Evolutionary conservation across 768 basidiomycete genomes (phyloP).

Genomic region (Pluteus cervinus): DNA sequence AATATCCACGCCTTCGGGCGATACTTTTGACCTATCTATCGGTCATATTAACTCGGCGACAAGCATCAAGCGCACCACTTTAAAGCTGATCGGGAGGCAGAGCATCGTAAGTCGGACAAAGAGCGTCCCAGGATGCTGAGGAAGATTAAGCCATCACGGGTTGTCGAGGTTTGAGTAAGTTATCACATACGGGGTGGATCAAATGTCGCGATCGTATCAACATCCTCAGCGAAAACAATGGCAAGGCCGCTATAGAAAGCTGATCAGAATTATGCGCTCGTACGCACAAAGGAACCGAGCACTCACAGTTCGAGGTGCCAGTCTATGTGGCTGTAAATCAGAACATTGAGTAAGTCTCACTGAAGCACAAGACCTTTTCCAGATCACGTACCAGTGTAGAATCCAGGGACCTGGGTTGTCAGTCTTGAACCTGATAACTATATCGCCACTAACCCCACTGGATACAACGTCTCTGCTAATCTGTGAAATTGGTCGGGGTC

Average conservation of each 20-base stretch:
- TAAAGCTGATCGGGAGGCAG: constrained; percentile 6
- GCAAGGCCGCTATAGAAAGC: constrained; percentile 21
- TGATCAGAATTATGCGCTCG: not conserved
- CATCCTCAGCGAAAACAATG: constrained; percentile 28
- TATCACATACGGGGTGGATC: constrained; percentile 14
- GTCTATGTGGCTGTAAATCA: constrained; percentile 28
- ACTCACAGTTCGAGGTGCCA: constrained; percentile 36
- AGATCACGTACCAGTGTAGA: constrained; percentile 32
- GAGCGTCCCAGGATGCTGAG: constrained; percentile 14
- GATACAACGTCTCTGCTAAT: constrained; percentile 47
- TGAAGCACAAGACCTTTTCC: not conserved
- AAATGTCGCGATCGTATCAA: constrained; percentile 4
- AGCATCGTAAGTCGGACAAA: constrained; percentile 20
- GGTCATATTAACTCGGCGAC: too few relatives aligned
- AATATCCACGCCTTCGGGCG: too few relatives aligned
- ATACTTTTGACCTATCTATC: too few relatives aligned
- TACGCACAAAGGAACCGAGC: not conserved
- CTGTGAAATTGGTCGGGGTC: too few relatives aligned
- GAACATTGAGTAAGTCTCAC: not conserved
- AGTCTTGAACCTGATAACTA: constrained; percentile 57
- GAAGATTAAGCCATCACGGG: not conserved
- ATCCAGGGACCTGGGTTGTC: constrained; percentile 67
- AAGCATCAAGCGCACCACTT: too few relatives aligned
- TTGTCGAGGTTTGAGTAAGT: not conserved
- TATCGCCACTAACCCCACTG: constrained; percentile 30